Conservation (phyloP, 2,329 filamentous ascomycete genomes). For the Scleromitrula shiraiana region DNA sequence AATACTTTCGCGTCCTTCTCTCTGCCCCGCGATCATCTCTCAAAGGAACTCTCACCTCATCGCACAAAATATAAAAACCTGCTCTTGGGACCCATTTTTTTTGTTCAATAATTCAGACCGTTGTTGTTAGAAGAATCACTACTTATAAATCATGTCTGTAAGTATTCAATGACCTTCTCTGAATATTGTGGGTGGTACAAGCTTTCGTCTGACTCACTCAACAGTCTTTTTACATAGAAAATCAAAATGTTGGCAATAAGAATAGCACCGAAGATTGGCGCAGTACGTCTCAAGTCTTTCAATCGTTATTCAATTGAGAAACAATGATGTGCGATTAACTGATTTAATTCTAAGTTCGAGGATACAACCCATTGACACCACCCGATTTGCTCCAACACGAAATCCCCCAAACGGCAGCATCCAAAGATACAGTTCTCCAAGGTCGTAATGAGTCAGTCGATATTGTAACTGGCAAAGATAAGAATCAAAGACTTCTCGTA, state of each 20-base stretch:
- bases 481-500: conserved; percentile 56
- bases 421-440: conserved; percentile 46
- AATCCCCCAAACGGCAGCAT: conserved; percentile 49
- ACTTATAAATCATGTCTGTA: conserved; percentile 2
- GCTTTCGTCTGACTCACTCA: conserved; percentile 14
- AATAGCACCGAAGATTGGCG: conserved; percentile 71
- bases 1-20: not conserved
- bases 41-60: conserved; percentile 5
- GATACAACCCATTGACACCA: conserved; percentile 87
- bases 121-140: not conserved
- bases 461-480: conserved; percentile 59
- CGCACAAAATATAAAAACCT: not conserved
- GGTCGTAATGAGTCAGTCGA: conserved; percentile 57
- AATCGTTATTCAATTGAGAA: conserved; percentile 1
- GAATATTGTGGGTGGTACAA: not conserved
- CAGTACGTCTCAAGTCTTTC: conserved; percentile 47
- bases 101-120: no score
- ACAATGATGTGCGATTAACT: not conserved
- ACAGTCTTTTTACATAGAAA: conserved; percentile 65
- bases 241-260: conserved; percentile 71
- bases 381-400: conserved; percentile 94
- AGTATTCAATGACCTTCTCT: not conserved
- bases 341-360: conserved; percentile 29
- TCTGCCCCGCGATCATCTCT: conserved; percentile 2
- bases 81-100: not conserved